Evolutionary conservation across 176 grass and related monocot genomes (phyloP), one percentile per base, ranked within the genome.

Genomic region (Aegilops sharonensis): DNA sequence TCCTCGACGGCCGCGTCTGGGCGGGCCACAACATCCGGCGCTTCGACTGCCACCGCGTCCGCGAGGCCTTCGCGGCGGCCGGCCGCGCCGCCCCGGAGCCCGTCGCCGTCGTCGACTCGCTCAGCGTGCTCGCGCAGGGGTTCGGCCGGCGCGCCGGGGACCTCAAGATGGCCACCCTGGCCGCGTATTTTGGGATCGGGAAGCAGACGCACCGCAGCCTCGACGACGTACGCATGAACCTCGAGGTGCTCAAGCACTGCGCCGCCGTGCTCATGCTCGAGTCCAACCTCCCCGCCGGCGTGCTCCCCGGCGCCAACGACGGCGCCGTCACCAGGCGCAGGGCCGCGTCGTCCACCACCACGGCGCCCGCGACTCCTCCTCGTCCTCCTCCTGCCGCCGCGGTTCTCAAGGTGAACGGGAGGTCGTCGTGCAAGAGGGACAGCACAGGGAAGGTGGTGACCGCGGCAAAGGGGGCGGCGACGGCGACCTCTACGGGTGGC

Each of bases 81-180:
- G 92, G 97, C 0, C 81, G 88, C 17, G 23, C 69, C 0, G 74
- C 90, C 0, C 97, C 97, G 20, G 94, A 98, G 87, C 92, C 97
- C n/a, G 87, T 78, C 0, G 97, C 88, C 17, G 30, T 94, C 3
- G 91, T 98, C 52, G 97, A 98, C 73, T 95, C 97, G 0, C 90
- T 98, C 24, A 78, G 72, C 59, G 85, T 95, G 36, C 77, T 98
- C 0, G 80, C 78, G 1, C 79, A 60, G 4, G 88, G 81, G 2
- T 98, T 98, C 81, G 94, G 97, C 0, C 91, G 92, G 3, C 90
- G 97, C 85, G 97, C 97, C 0, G 97, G 97, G 17, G 94, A 98
- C 90, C 97, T 98, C 67, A 98, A 98, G 97, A 98, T 98, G 97
- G 93, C 97, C 13, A 98, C 97, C 2, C 81, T 98, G 66, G 97